Evolutionary conservation across 2,329 filamentous ascomycete genomes (phyloP).

Genomic region (Fusarium ambrosium): DNA sequence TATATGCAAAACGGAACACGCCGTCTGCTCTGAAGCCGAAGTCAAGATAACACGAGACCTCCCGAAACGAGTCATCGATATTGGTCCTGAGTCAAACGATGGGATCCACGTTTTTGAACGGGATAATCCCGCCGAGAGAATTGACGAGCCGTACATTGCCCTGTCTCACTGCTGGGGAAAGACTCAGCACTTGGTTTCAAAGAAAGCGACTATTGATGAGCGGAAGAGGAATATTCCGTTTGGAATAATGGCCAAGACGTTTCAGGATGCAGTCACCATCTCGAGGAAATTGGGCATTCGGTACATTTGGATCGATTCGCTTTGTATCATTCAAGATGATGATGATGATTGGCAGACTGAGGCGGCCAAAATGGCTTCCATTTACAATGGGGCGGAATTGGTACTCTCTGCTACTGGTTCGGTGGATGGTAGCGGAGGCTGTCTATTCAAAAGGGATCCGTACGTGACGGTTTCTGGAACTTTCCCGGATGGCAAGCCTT

Average conservation of each 20-base stretch:
- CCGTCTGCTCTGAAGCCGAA: conserved; percentile 32
- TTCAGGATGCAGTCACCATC: conserved; percentile 37
- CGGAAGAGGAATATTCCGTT: conserved; percentile 41
- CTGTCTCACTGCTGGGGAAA: conserved; percentile 44
- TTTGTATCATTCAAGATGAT: conserved; percentile 48
- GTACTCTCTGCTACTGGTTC: conserved; percentile 44
- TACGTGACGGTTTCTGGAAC: conserved; percentile 26
- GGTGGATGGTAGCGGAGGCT: conserved; percentile 33
- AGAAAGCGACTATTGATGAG: conserved; percentile 17
- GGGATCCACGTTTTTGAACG: conserved; percentile 35
- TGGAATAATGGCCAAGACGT: conserved; percentile 26
- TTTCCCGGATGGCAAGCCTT: conserved; percentile 18
- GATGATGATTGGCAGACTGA: conserved; percentile 44
- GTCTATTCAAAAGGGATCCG: conserved; percentile 33
- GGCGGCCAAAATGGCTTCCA: conserved; percentile 46
- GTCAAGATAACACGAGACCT: conserved; percentile 6
- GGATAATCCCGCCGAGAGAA: conserved; percentile 18
- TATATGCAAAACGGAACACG: conserved; percentile 27
- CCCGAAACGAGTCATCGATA: conserved; percentile 38
- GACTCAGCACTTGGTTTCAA: conserved; percentile 27
- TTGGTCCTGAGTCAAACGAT: conserved; percentile 32
- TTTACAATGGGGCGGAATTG: conserved; percentile 44
- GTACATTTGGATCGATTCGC: conserved; percentile 47
- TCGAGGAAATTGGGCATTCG: conserved; percentile 36
- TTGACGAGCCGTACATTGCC: conserved; percentile 32